Base-by-base conservation (phyloP, 1,139 yeast species). In the Protomyces inundatus region DNA sequence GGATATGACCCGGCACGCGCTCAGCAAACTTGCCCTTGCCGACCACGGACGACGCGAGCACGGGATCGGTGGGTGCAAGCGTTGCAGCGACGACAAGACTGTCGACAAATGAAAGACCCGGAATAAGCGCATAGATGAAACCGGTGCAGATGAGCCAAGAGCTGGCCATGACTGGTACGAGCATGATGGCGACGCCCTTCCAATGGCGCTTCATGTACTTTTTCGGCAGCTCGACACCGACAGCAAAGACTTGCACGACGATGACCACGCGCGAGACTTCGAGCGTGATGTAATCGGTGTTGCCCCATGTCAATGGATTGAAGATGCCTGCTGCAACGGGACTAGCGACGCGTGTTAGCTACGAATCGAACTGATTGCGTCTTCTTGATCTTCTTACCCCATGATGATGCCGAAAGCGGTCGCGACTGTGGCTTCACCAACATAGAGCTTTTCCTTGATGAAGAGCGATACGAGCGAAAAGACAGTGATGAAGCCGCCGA, bases 11-110 rank as follows among this genome's bases (percentile, higher is more conserved):
- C 0, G 98, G 98, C 12, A 93, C 98, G 68, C 97, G 83, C 73
- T 84, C 85, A n/a, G 98, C 97, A 74, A 93, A 93, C 72, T 91
- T 90, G 69, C 98, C 98, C 72, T 89, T 89, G 78, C 98, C 97
- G 30, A 93, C 98, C 23, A 93, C 98, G 0, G 98, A 97, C 46
- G 97, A 96, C 0, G 98, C 98, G 73, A 93, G 80, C 61, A 93
- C 96, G 3, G 98, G 98, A 76, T 93, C 98, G 0, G 98, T 93
- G 2, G 98, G 98, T 0, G 98, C 93, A 48, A 93, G 85, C 76
- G 98, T 93, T 0, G 97, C 98, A 36, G 95, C 83, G 1, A 93
- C 85, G 60, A 88, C 80, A 55, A 93, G 80, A 4, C 91, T 88
- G 65, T 87, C 88, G 9, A 86, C 77, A 77, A 91, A 91, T 67